Evolutionary conservation across 2,329 filamentous ascomycete genomes (phyloP).

Genomic region (Paraconiothyrium brasiliense): DNA sequence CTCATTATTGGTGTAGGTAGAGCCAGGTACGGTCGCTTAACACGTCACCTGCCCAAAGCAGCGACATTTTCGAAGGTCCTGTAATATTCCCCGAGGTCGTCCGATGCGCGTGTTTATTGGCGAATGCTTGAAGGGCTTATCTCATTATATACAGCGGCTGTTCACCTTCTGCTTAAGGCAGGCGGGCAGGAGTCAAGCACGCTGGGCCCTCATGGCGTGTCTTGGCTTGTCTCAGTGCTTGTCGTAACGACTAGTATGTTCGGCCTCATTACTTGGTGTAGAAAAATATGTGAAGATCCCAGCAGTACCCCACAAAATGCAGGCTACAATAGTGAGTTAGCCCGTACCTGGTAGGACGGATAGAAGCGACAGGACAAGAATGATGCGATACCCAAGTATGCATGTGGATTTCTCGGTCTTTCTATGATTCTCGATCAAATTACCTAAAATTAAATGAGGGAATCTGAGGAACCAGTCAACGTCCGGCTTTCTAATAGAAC

Average conservation of each 20-base stretch:
- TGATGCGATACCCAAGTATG: background rate
- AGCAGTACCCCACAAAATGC: constrained; percentile 10
- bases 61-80: constrained; percentile 1
- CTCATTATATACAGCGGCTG: background rate
- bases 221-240: constrained; percentile 6
- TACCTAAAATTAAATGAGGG: background rate
- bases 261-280: background rate
- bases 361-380: background rate
- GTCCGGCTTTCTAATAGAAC: background rate
- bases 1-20: constrained; percentile 1
- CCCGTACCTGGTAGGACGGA: background rate
- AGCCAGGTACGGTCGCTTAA: constrained; percentile 16
- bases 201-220: background rate
- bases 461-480: background rate
- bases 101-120: constrained; percentile 10
- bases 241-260: background rate
- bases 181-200: constrained; percentile 7
- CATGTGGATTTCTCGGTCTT: background rate
- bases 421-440: background rate
- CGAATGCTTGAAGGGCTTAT: constrained; percentile 9
- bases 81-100: constrained; percentile 10
- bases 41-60: constrained; percentile 17
- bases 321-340: background rate
- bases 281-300: constrained; percentile 9
- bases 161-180: constrained; percentile 7